Percentiles rank a stretch among this genome's conserved stretches.
Conservation (phyloP, 345 rosid genomes). For the Sonneratia caseolaris region DNA sequence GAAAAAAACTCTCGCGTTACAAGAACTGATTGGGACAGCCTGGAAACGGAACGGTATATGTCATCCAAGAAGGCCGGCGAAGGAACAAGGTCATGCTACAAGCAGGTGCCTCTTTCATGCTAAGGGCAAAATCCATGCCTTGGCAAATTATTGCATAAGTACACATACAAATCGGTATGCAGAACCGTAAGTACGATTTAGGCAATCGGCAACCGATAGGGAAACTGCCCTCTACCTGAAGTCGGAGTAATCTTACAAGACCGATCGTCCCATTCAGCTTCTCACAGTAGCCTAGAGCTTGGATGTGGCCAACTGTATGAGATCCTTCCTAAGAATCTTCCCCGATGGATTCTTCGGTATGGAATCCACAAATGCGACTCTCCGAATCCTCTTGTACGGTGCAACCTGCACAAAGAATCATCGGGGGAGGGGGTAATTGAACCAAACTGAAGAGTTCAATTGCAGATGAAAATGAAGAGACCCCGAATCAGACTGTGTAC, state of each 20-base stretch:
- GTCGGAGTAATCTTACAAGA: background rate
- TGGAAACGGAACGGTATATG: no score
- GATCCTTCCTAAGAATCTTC: conserved; percentile 76
- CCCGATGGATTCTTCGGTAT: conserved; percentile 78
- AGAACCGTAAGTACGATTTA: no score
- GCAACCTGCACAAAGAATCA: conserved; percentile 43
- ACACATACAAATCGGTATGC: no score
- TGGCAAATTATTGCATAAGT: no score
- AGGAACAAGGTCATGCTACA: no score
- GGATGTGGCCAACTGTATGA: conserved; percentile 66
- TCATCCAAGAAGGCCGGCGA: no score
- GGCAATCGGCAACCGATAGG: background rate
- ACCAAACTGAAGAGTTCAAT: background rate
- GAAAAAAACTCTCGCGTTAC: no score
- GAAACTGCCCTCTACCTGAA: background rate
- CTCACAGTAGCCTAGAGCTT: conserved; percentile 31
- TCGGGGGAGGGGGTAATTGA: background rate
- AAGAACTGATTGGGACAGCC: no score
- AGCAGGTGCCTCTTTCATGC: no score
- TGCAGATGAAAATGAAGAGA: no score
- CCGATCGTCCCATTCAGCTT: background rate
- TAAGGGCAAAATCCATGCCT: no score
- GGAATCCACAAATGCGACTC: conserved; percentile 45
- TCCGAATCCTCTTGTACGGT: conserved; percentile 64
- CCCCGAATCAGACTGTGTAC: conserved; percentile 14